phyloP scores from a whole-genome alignment of 352 stramenopile species.

The Phytophthora pisi region DNA sequence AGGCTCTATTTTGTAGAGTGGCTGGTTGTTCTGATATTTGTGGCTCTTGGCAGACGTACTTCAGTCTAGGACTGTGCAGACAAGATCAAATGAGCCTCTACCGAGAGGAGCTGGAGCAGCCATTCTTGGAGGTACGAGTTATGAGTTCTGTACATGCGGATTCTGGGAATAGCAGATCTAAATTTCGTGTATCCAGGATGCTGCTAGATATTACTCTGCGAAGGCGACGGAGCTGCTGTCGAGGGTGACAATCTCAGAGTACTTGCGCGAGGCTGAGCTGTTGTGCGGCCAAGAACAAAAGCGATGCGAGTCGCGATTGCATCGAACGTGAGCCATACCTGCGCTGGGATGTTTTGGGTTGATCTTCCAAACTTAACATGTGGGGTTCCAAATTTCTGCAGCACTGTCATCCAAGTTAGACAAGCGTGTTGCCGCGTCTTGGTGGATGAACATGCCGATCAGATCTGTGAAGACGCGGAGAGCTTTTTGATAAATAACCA shows the following conservation, averaged over 20 bases:
- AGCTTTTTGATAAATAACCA: conserved; percentile 81
- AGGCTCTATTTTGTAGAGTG: background rate
- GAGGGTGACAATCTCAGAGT: conserved; percentile 73
- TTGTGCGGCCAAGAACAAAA: conserved; percentile 83
- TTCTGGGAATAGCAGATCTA: background rate
- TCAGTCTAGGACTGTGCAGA: conserved; percentile 70
- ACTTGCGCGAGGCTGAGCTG: conserved; percentile 69
- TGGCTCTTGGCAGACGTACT: conserved; percentile 62
- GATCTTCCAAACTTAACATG: background rate
- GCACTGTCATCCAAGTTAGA: conserved; percentile 77
- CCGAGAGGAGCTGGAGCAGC: conserved; percentile 73
- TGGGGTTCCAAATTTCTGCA: conserved; percentile 19
- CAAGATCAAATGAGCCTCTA: conserved; percentile 86
- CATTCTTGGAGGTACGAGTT: conserved; percentile 63
- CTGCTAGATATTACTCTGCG: conserved; percentile 67
- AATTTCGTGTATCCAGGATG: conserved; percentile 49
- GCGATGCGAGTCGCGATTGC: conserved; percentile 74
- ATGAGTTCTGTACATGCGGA: background rate
- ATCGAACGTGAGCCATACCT: conserved; percentile 65
- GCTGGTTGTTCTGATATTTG: background rate
- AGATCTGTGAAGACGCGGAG: conserved; percentile 82
- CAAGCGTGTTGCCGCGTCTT: conserved; percentile 83
- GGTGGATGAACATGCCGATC: conserved; percentile 79
- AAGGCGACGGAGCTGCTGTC: conserved; percentile 69
- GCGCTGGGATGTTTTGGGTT: background rate